Percentiles rank a stretch among this genome's conserved stretches.
Conservation (phyloP, 106 monocot genomes). For the Apostasia shenzhenica region DNA sequence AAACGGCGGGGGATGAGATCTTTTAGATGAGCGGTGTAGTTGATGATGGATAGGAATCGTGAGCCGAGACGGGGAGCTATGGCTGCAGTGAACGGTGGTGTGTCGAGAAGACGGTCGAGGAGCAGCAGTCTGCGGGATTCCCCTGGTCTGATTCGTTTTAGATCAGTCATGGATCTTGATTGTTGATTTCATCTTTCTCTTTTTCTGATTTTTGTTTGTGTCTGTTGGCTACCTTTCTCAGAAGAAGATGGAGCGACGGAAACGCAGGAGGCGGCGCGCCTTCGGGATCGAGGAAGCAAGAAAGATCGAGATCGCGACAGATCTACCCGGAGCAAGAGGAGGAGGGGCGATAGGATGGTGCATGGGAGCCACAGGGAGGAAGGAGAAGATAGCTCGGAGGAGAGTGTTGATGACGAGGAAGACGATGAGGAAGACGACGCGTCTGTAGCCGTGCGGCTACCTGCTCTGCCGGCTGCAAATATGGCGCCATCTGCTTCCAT, state of each 20-base stretch:
- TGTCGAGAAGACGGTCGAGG: slow-evolving; percentile 50
- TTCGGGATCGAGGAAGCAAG: slow-evolving; percentile 58
- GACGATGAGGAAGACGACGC: slow-evolving; percentile 75
- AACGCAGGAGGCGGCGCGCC: slow-evolving; percentile 53
- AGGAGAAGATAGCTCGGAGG: slow-evolving; percentile 55
- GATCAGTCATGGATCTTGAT: not conserved
- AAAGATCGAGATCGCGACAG: slow-evolving; percentile 86
- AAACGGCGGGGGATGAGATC: not conserved
- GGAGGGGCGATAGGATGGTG: slow-evolving; percentile 66
- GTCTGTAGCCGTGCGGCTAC: slow-evolving; percentile 13
- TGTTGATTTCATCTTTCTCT: slow-evolving; percentile 2
- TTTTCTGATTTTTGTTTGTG: slow-evolving; percentile 1
- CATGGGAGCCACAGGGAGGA: slow-evolving; percentile 47
- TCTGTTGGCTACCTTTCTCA: slow-evolving; percentile 14
- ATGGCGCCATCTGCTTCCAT: slow-evolving; percentile 7
- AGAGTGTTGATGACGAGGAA: slow-evolving; percentile 69
- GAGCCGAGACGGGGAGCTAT: slow-evolving; percentile 49
- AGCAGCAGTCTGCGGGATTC: slow-evolving; percentile 45
- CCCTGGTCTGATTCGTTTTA: slow-evolving; percentile 28
- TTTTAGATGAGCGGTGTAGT: slow-evolving; percentile 19
- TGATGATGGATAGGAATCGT: slow-evolving; percentile 59
- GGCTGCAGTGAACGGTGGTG: slow-evolving; percentile 35
- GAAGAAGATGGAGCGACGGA: slow-evolving; percentile 70
- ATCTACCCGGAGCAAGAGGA: slow-evolving; percentile 59
- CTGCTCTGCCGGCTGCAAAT: slow-evolving; percentile 14